Percentiles rank a stretch among this genome's conserved stretches.
These are phyloP conservation scores for Vaucheria bursata DNA, from an alignment of 352 stramenopile genomes.

Conservation along the genomic window DNA sequence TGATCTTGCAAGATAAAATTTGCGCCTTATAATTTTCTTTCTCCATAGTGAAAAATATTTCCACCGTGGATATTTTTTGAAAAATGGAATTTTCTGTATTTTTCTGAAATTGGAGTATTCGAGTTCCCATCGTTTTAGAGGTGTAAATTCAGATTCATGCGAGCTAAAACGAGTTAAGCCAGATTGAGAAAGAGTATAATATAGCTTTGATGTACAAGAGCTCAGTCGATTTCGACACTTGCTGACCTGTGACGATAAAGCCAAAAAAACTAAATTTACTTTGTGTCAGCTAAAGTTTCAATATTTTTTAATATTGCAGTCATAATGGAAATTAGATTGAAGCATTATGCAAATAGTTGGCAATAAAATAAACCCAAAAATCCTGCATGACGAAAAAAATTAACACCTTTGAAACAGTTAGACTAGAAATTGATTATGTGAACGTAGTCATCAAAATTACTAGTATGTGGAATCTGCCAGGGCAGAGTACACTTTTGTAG, in stretches of 20 bases:
- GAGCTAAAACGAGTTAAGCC: constrained; percentile 82
- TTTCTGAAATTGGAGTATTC: constrained; percentile 79
- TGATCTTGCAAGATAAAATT: constrained; percentile 72
- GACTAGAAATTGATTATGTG: too few species aligned
- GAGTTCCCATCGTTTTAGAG: constrained; percentile 78
- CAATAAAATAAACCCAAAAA: not conserved
- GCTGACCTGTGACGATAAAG: constrained; percentile 17
- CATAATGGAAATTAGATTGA: not conserved
- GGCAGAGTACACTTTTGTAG: too few species aligned
- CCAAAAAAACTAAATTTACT: not conserved
- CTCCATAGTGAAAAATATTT: constrained; percentile 89
- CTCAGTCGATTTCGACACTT: constrained; percentile 40
- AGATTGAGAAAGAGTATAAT: constrained; percentile 81
- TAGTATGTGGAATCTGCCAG: too few species aligned
- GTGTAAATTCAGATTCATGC: constrained; percentile 72
- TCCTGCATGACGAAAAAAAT: too few species aligned
- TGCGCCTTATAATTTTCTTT: constrained; percentile 65
- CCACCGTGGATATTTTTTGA: constrained; percentile 79
- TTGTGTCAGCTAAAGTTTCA: not conserved
- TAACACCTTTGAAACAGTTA: too few species aligned
- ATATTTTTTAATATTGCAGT: not conserved
- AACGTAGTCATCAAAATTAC: too few species aligned
- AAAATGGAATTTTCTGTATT: constrained; percentile 75
- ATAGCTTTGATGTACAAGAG: constrained; percentile 52
- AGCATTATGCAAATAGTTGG: not conserved